Evolutionary conservation across 106 monocot species (phyloP).

Genomic region (Gastrodia elata): DNA sequence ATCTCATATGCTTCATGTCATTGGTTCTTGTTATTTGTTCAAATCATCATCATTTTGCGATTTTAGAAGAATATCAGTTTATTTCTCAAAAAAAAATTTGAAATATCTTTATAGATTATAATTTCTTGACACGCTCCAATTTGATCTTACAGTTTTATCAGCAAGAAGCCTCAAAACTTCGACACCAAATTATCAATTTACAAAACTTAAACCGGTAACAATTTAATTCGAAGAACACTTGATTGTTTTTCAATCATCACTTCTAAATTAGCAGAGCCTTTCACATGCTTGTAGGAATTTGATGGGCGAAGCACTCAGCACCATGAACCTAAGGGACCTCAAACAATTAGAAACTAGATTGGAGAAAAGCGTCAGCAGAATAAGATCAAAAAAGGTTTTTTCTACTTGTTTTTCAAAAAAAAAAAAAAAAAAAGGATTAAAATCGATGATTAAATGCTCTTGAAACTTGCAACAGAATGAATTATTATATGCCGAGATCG

Average conservation of each 20-base stretch:
- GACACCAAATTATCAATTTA: constrained; percentile 10
- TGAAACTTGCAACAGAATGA: constrained; percentile 21
- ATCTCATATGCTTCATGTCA: too few relatives aligned
- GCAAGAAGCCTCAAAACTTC: constrained; percentile 19
- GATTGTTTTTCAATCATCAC: neutral
- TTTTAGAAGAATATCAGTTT: too few relatives aligned
- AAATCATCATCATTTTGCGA: too few relatives aligned
- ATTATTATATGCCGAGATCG: constrained; percentile 32
- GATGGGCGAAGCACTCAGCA: constrained; percentile 19
- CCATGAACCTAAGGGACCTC: constrained; percentile 21
- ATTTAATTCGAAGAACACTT: neutral
- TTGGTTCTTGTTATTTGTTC: too few relatives aligned
- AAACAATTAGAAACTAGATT: constrained; percentile 21
- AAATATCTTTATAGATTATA: too few relatives aligned
- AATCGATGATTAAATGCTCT: neutral
- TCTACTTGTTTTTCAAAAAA: neutral
- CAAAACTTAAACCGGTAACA: constrained; percentile 16
- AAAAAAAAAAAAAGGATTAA: neutral
- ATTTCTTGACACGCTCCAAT: neutral
- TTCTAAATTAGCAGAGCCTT: neutral
- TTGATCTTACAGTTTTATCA: constrained; percentile 13
- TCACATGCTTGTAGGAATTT: constrained; percentile 9
- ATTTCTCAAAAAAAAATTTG: too few relatives aligned
- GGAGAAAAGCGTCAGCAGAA: constrained; percentile 22
- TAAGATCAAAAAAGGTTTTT: constrained; percentile 20